Conservation (phyloP, 257 asterid genomes). For the Penstemon barbatus region DNA sequence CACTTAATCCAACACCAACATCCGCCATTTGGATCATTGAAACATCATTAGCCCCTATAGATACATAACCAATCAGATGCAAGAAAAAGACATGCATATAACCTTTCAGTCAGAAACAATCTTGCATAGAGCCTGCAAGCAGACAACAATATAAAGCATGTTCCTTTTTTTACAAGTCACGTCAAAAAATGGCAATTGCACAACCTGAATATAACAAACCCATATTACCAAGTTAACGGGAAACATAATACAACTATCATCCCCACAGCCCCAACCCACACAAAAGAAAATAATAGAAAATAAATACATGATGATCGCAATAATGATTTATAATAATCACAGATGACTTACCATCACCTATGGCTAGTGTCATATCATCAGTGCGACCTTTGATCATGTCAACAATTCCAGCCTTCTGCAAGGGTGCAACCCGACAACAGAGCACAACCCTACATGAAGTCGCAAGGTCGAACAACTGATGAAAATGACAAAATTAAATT, state of each 20-base stretch:
- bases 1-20: slow-evolving; percentile 99
- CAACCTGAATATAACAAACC: slow-evolving; percentile 37
- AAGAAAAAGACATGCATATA: slow-evolving; percentile 23
- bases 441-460: slow-evolving; percentile 84
- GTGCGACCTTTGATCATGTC: slow-evolving; percentile 88
- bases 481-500: slow-evolving; percentile 30
- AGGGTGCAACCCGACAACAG: slow-evolving; percentile 97
- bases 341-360: slow-evolving; percentile 87
- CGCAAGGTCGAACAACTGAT: slow-evolving; percentile 92
- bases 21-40: slow-evolving; percentile 99
- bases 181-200: slow-evolving; percentile 10
- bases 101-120: slow-evolving; percentile 8
- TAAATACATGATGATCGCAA: not conserved
- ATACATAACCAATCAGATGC: slow-evolving; percentile 33
- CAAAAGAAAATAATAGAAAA: not conserved
- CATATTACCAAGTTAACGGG: slow-evolving; percentile 37
- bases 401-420: slow-evolving; percentile 99
- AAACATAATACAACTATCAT: slow-evolving; percentile 19
- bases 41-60: slow-evolving; percentile 94
- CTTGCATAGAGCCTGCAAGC: slow-evolving; percentile 13
- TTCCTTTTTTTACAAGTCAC: slow-evolving; percentile 2
- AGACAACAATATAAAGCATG: slow-evolving; percentile 10
- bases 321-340: slow-evolving; percentile 20
- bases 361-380: slow-evolving; percentile 97
- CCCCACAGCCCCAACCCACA: slow-evolving; percentile 17